Percentiles rank a stretch among this genome's conserved stretches.
Evolutionary conservation across 768 basidiomycete species (phyloP).

Genomic region (Tulasnella sp.): DNA sequence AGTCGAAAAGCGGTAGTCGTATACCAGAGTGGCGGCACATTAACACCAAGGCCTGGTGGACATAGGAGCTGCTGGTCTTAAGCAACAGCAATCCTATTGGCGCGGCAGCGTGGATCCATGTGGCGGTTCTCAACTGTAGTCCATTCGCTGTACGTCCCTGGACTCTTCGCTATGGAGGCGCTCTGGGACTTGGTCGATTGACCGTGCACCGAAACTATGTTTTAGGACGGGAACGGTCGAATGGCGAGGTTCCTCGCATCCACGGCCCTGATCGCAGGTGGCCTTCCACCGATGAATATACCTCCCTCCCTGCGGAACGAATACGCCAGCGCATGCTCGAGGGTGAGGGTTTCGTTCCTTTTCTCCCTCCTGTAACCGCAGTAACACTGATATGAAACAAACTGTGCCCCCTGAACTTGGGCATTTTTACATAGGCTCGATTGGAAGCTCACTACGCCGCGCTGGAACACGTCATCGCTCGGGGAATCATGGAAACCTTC

Average conservation of each 20-base stretch:
- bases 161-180: not conserved
- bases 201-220: too few species aligned
- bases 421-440: not conserved
- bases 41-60: not conserved
- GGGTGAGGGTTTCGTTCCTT: not conserved
- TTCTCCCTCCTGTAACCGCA: too few species aligned
- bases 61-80: not conserved
- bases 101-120: not conserved
- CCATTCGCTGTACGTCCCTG: not conserved
- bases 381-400: not conserved
- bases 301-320: not conserved
- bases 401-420: too few species aligned
- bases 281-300: not conserved
- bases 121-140: not conserved
- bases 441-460: not conserved
- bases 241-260: not conserved
- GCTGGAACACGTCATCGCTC: not conserved
- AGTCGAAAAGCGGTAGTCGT: not conserved
- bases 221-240: constrained; percentile 3
- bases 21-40: not conserved
- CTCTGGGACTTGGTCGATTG: too few species aligned
- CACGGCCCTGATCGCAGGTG: not conserved
- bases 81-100: not conserved
- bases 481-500: not conserved
- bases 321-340: not conserved